Evolutionary conservation across 148 eudicot species (phyloP), one percentile per base, ranked within the genome.

Genomic region (Spergularia bocconei): DNA sequence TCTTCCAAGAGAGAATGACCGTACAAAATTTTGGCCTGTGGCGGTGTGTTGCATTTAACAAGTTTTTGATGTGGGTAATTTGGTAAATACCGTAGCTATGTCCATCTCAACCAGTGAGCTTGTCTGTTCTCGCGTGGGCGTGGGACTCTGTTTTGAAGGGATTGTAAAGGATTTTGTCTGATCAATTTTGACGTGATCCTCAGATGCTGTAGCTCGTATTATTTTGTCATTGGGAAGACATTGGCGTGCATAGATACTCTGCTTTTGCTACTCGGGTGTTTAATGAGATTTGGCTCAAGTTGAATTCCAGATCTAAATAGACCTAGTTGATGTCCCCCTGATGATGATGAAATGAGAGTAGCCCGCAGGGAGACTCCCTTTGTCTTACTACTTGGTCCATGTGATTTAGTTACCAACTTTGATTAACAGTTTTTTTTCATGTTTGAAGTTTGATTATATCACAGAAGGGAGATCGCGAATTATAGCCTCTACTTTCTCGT

Each of bases 1-100:
- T 64, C 71, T 41, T 75, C 63, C 51, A 66, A 75, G 61, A 56
- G 71, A 57, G 72, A 66, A 70, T 64, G 61, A 67, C 75, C 70
- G 59, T 73, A 62, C 72, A 21, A 62, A 29, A 7, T 44, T 79
- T 56, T 79, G 53, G 8, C 41, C 56, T 29, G 38, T 55, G 61
- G 33, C 66, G 12, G 20, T 67, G 48, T 47, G 52, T 73, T 50
- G 51, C 20, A 51, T 74, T 36, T 33, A 53, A 63, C 33, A 39
- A 68, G 57, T 62, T 62, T 61, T 66, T 73, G 59, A 25, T 68
- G 66, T 68, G 36, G 79, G 68, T 75, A 56, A 67, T 76, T 67
- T 76, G 57, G 73, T 76, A 76, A 61, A 76, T 76, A 57, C 59
- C 20, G 12, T 48, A 60, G 48, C 65, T 63, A 20, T 51, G 17